Evolutionary conservation across 495 filamentous ascomycete genomes (phyloP).

Genomic region (Aspergillus nanangensis): DNA sequence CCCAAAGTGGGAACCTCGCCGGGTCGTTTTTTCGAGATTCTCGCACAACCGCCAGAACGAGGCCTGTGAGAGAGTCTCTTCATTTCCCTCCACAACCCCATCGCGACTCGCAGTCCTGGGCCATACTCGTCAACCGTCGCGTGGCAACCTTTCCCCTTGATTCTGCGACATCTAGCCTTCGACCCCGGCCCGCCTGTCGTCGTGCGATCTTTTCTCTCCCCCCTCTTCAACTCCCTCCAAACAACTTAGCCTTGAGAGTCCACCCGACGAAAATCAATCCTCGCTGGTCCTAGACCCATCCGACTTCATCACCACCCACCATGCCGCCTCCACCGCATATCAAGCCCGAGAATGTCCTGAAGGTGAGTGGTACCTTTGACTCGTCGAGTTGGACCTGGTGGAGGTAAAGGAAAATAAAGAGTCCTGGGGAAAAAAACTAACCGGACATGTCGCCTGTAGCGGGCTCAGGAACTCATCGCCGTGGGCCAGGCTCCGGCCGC

Average conservation of each 20-base stretch:
- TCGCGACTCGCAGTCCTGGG: slow-evolving; percentile 6
- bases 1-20: slow-evolving; percentile 30
- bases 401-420: slow-evolving; percentile 4
- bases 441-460: slow-evolving; percentile 34
- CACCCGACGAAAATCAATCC: too few relatives aligned
- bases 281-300: slow-evolving; percentile 8
- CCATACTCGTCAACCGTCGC: slow-evolving; percentile 31
- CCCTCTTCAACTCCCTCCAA: slow-evolving; percentile 7
- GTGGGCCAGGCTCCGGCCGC: slow-evolving; percentile 91
- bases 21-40: slow-evolving; percentile 34
- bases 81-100: slow-evolving; percentile 19
- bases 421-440: too few relatives aligned
- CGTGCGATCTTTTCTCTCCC: slow-evolving; percentile 11
- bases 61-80: not conserved
- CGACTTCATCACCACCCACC: slow-evolving; percentile 35
- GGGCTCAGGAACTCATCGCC: slow-evolving; percentile 96
- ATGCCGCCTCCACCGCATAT: slow-evolving; percentile 96
- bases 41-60: slow-evolving; percentile 30
- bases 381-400: slow-evolving; percentile 1
- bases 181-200: slow-evolving; percentile 18
- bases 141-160: slow-evolving; percentile 32
- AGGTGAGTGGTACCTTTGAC: too few relatives aligned
- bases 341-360: slow-evolving; percentile 98
- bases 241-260: too few relatives aligned
- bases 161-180: slow-evolving; percentile 15